Evolutionary conservation across 2,329 filamentous ascomycete species (phyloP), one percentile per base, ranked within the genome.

Genomic region (Anthostomella pinea): DNA sequence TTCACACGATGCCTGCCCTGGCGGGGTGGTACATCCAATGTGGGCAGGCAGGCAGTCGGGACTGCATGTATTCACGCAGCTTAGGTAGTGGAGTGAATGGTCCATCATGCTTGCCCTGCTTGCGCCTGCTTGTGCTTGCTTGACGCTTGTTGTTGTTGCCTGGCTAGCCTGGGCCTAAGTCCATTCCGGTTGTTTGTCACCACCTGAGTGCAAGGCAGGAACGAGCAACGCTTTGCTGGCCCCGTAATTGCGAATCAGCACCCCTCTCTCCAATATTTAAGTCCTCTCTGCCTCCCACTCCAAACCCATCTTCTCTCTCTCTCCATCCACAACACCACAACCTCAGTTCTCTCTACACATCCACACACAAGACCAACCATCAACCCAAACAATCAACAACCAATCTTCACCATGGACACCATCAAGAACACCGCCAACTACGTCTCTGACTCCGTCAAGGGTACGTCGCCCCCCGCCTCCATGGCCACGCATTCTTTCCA

Each of bases 391-490:
- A 34, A 10, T 37, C 34, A 49, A 38, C 25, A 31, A 33, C 20
- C 14, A 30, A 49, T 32, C 43, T 48, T 54, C 63, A 68, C 39
- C 62, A 75, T 75, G 72, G 72, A 75, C 36, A 66, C 69, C 46
- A 45, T 74, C 59, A 72, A 73, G 70, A 77, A 82, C 67, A 74
- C 73, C 57, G 78, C 68, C 67, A 83, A 82, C 75, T 83, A 83
- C 75, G 78, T 83, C 66, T 65, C 76, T 51, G 81, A 83, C 72
- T 67, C 69, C 55, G 64, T 79, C 59, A 72, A 82, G 69, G 67
- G 80, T 49, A 45, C 15, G 47, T 14, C 17, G 5, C 16, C 10
- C 6, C 25, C 18, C 25, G 8, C 6, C 14, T 6, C n/a, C n/a
- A n/a, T n/a, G n/a, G n/a, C n/a, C n/a, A n/a, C n/a, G n/a, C n/a